Percentiles rank a stretch among this genome's conserved stretches.
phyloP scores from a whole-genome alignment of 1,284 basidiomycete species.

The Fomitopsis pinicola region DNA sequence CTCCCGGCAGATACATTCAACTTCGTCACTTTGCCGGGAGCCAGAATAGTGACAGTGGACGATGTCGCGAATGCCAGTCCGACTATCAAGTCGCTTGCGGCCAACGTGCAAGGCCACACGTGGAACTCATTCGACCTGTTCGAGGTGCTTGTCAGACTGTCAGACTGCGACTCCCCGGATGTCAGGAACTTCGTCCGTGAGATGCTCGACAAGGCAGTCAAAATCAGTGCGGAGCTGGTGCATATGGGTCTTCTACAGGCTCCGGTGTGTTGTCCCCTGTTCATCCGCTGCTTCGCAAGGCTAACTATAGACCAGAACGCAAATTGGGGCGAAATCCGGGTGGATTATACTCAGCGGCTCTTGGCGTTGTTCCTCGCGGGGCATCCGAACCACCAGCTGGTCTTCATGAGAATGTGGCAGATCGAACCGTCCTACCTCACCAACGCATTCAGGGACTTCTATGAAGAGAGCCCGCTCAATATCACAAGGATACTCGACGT shows the following conservation, averaged over 20 bases:
- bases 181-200: constrained; percentile 77
- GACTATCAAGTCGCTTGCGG: constrained; percentile 82
- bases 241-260: constrained; percentile 92
- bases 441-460: constrained; percentile 87
- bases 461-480: constrained; percentile 89
- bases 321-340: constrained; percentile 84
- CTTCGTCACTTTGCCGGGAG: constrained; percentile 80
- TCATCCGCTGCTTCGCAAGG: neutral
- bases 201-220: constrained; percentile 89
- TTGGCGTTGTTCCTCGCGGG: constrained; percentile 89
- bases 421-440: constrained; percentile 84
- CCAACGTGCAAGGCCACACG: constrained; percentile 83
- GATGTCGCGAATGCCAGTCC: constrained; percentile 80
- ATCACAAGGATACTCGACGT: constrained; percentile 94
- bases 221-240: constrained; percentile 91
- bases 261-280: constrained; percentile 55
- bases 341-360: constrained; percentile 83
- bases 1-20: constrained; percentile 89
- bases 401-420: constrained; percentile 96
- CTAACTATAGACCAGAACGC: constrained; percentile 45
- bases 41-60: constrained; percentile 80
- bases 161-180: constrained; percentile 67
- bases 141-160: constrained; percentile 78
- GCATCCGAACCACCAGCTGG: constrained; percentile 91
- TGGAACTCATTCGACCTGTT: constrained; percentile 96